Evolutionary conservation across 257 asterid genomes (phyloP), one percentile per base, ranked within the genome.

Genomic region (Cruciata laevipes): DNA sequence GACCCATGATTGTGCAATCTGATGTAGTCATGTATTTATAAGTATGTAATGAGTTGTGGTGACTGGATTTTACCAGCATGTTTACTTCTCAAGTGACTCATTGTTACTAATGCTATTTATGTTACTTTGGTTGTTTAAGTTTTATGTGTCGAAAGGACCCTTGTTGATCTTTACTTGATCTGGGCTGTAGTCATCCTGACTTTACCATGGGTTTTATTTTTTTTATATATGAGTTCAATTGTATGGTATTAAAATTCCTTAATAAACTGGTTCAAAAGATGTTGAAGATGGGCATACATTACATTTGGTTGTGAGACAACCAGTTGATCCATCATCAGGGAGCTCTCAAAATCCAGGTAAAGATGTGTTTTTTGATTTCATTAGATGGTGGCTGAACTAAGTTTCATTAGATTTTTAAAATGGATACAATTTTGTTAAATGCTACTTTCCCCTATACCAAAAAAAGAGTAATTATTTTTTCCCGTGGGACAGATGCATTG

Each of bases 241-340:
- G 42, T 35, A 9, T 33, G 62, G 61, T 7, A 65, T 20, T 30
- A 49, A 75, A 49, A 82, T 79, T 87, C 92, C 96, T 89, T 86
- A 71, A 89, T 76, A 27, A 74, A 72, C 71, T 38, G 65, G 49
- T 52, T 49, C 72, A 65, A 77, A 77, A 93, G 98, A 93, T 30
- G 98, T 93, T 70, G 98, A 93, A 83, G 98, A 93, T 76, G 98
- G 98, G 61, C 98, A 93, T 78, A 89, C 98, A 37, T 78, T 93
- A 70, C 98, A 93, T 83, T 81, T 93, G 81, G 91, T 93, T 16
- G 98, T 87, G 73, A 84, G 96, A 75, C 98, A 85, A 68, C 98
- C 94, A 17, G 66, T 84, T 77, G 74, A 69, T 62, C 78, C 85
- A 59, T 69, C 84, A 33, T 71, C 82, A 61, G 97, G 80, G 63